Percentiles rank a stretch among this genome's conserved stretches.
Evolutionary conservation across 441 rosid genomes (phyloP).

Genomic region (Eutrema salsugineum): DNA sequence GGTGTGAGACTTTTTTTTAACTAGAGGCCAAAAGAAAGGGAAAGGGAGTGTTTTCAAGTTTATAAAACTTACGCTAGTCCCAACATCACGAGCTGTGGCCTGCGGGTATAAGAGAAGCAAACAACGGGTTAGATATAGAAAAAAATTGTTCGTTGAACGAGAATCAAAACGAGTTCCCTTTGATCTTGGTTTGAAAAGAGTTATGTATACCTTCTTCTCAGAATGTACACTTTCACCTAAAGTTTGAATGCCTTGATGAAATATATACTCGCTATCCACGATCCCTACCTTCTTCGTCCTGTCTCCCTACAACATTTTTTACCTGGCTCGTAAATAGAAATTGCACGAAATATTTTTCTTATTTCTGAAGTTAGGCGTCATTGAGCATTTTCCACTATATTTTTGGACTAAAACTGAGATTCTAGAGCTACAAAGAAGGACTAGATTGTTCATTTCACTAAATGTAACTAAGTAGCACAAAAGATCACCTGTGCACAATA

Average conservation of each 20-base stretch:
- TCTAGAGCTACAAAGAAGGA: background rate
- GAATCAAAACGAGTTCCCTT: background rate
- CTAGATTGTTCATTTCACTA: background rate
- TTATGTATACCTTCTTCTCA: slow-evolving; percentile 54
- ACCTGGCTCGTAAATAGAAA: background rate
- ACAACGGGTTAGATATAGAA: background rate
- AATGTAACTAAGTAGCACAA: background rate
- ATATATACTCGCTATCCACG: slow-evolving; percentile 75
- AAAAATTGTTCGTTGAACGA: background rate
- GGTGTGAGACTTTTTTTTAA: background rate
- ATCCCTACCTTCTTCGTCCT: slow-evolving; percentile 86
- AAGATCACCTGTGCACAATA: slow-evolving; percentile 83
- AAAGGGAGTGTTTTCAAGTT: background rate
- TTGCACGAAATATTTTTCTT: too few species aligned
- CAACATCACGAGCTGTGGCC: background rate
- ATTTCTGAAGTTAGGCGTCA: too few species aligned
- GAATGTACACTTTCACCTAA: slow-evolving; percentile 61
- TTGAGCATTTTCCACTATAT: too few species aligned
- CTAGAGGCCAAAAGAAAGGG: background rate
- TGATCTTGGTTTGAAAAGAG: background rate
- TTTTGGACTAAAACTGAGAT: background rate
- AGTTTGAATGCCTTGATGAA: slow-evolving; percentile 86
- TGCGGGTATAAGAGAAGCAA: background rate
- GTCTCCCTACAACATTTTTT: slow-evolving; percentile 58
- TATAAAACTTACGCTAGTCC: slow-evolving; percentile 9